phyloP scores from a whole-genome alignment of 2,329 filamentous ascomycete genomes.

The Cladorrhinum sp. region DNA sequence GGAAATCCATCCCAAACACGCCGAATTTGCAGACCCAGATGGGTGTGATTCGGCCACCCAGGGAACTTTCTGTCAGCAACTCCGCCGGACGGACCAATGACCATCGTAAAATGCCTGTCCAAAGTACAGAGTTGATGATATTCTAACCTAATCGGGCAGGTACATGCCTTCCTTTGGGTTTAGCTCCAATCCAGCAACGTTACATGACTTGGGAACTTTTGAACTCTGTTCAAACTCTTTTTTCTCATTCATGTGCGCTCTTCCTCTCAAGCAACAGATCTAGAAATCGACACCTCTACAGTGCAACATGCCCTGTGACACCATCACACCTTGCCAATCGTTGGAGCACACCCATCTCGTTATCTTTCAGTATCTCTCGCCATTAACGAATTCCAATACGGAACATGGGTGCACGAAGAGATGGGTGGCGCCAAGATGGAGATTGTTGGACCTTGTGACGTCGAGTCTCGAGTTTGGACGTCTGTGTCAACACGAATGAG shows the following conservation, averaged over 20 bases:
- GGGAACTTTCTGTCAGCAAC: not conserved
- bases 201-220: slow-evolving; percentile 18
- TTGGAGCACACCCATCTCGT: not conserved
- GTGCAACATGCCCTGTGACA: slow-evolving; percentile 10
- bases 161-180: slow-evolving; percentile 8
- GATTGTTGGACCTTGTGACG: not conserved
- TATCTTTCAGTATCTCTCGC: not conserved
- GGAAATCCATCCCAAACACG: not conserved
- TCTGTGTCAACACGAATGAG: not conserved
- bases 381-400: too few relatives aligned
- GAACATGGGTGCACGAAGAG: too few relatives aligned
- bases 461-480: not conserved
- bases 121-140: too few relatives aligned
- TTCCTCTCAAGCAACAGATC: not conserved
- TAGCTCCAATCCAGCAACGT: slow-evolving; percentile 24
- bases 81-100: not conserved
- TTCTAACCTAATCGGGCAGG: slow-evolving; percentile 17
- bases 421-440: too few relatives aligned
- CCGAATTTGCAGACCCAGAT: slow-evolving; percentile 9
- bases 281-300: not conserved
- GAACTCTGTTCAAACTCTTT: not conserved
- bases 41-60: not conserved
- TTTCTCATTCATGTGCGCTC: not conserved
- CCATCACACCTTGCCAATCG: not conserved
- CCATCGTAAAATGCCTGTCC: too few relatives aligned